Conservation (phyloP, 495 filamentous ascomycete genomes). For the Penicillium cinerascens region DNA sequence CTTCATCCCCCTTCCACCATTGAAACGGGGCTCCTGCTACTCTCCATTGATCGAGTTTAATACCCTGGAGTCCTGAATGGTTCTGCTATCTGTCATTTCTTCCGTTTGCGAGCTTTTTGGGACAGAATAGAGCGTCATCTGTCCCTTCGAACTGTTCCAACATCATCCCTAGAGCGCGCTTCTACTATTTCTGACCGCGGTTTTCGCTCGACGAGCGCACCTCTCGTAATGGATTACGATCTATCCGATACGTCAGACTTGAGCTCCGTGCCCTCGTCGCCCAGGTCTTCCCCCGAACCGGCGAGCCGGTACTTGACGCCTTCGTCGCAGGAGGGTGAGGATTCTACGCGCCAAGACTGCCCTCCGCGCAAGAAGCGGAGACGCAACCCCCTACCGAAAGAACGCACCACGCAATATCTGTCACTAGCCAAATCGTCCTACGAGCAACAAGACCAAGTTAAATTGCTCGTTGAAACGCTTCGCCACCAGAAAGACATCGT, state of each 20-base stretch:
- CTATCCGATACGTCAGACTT: slow-evolving; percentile 52
- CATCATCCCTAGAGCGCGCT: slow-evolving; percentile 3
- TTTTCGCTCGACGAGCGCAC: not conserved
- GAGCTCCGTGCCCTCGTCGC: slow-evolving; percentile 54
- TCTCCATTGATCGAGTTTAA: not conserved
- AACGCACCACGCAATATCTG: slow-evolving; percentile 72
- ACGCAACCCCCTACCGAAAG: slow-evolving; percentile 62
- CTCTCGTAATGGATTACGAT: slow-evolving; percentile 38
- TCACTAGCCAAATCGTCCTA: slow-evolving; percentile 54
- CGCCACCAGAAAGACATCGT: slow-evolving; percentile 92
- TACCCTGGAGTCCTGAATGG: slow-evolving; percentile 2
- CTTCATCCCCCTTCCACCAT: slow-evolving; percentile 11
- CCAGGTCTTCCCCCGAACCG: slow-evolving; percentile 53
- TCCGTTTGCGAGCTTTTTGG: not conserved
- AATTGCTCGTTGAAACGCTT: slow-evolving; percentile 69
- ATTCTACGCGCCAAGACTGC: slow-evolving; percentile 51
- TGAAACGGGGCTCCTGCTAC: not conserved
- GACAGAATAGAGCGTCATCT: not conserved
- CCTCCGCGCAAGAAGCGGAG: slow-evolving; percentile 68
- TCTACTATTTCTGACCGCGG: not conserved
- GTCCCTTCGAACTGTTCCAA: not conserved
- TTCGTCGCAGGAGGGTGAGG: slow-evolving; percentile 53
- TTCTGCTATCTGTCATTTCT: not conserved
- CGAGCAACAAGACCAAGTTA: slow-evolving; percentile 57
- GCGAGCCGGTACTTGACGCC: slow-evolving; percentile 53